Percentiles rank a stretch among this genome's conserved stretches.
These are phyloP conservation scores for Rhododendron mucronatum DNA, from an alignment of 148 eudicot species.

Conservation along the genomic window DNA sequence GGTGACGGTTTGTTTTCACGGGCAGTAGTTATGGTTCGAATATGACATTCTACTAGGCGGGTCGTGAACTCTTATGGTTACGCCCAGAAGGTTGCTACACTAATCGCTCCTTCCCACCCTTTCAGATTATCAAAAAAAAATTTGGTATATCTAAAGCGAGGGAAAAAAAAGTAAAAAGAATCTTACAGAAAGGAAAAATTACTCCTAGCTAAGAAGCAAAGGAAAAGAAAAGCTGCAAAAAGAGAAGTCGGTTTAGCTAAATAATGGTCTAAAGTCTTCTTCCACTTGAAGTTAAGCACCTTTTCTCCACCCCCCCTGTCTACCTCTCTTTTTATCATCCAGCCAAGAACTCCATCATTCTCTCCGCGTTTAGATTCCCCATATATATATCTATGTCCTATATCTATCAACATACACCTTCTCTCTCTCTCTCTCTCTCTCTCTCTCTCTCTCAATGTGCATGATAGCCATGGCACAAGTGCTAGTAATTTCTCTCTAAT, in stretches of 20 bases:
- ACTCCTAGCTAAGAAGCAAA: not conserved
- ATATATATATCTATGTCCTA: not conserved
- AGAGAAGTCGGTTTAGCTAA: slow-evolving; percentile 2
- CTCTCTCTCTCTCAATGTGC: not conserved
- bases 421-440: not conserved
- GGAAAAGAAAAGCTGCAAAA: not conserved
- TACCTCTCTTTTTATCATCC: not conserved
- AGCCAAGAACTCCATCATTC: slow-evolving; percentile 12
- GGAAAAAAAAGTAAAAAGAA: not conserved
- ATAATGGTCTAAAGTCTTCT: slow-evolving; percentile 22
- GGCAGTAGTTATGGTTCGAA: too few species aligned
- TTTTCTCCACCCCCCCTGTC: slow-evolving; percentile 3
- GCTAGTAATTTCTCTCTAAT: not conserved
- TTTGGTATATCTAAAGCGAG: not conserved
- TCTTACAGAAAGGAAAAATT: not conserved
- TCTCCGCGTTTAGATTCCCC: not conserved
- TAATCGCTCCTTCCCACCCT: too few species aligned
- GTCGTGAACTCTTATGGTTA: too few species aligned
- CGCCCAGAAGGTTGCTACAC: too few species aligned
- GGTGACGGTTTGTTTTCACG: too few species aligned
- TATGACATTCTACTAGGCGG: too few species aligned
- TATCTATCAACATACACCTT: not conserved
- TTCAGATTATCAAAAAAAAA: too few species aligned
- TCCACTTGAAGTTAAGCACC: slow-evolving; percentile 57
- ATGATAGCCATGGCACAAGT: not conserved